Percentiles rank a stretch among this genome's conserved stretches.
Evolutionary conservation across 495 filamentous ascomycete species (phyloP).

Genomic region (Hypoxylon subgilvum): DNA sequence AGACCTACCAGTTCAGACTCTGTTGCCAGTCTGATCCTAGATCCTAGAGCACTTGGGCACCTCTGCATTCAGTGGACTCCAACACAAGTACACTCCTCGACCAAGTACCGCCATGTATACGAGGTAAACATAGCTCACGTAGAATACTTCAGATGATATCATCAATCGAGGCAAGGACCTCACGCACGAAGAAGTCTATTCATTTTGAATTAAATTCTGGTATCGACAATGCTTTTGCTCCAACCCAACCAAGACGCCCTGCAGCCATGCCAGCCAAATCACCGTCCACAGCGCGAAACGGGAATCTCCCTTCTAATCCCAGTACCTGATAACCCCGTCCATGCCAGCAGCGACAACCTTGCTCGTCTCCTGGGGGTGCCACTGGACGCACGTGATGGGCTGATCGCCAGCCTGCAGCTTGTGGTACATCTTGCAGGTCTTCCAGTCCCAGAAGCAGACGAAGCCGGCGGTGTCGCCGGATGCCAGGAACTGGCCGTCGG

Average conservation of each 20-base stretch:
- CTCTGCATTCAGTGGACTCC: no score
- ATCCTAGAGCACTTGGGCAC: no score
- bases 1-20: no score
- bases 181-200: background rate
- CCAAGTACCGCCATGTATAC: no score
- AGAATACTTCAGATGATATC: background rate
- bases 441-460: slow-evolving; percentile 98
- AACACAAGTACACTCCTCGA: no score
- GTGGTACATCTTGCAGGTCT: slow-evolving; percentile 97
- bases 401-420: slow-evolving; percentile 85
- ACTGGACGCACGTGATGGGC: slow-evolving; percentile 80
- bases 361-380: slow-evolving; percentile 94
- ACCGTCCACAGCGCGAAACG: slow-evolving; percentile 6
- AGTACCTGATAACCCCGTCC: slow-evolving; percentile 89
- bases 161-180: background rate
- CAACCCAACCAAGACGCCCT: slow-evolving; percentile 19
- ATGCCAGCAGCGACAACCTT: slow-evolving; percentile 90
- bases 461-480: slow-evolving; percentile 85
- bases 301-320: slow-evolving; percentile 75
- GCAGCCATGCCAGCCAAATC: slow-evolving; percentile 5
- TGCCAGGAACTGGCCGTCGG: slow-evolving; percentile 86
- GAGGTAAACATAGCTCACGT: background rate
- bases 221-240: slow-evolving; percentile 28
- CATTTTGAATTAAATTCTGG: slow-evolving; percentile 21
- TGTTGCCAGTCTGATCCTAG: no score